Conservation (phyloP, 2,329 filamentous ascomycete species). For the Gyromitra esculenta region DNA sequence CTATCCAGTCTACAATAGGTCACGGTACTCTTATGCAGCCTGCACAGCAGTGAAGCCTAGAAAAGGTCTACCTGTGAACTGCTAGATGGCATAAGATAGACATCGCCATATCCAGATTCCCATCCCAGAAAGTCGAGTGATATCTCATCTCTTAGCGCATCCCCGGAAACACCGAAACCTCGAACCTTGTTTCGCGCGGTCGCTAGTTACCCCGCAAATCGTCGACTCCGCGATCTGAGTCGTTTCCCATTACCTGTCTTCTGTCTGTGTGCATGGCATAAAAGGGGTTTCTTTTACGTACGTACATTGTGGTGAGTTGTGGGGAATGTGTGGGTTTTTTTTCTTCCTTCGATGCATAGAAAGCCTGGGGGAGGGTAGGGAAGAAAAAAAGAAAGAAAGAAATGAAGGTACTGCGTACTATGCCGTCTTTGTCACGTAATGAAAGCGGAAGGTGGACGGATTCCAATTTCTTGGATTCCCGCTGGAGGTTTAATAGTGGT, state of each 20-base stretch:
- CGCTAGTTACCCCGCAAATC: constrained; percentile 27
- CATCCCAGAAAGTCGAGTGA: constrained; percentile 3
- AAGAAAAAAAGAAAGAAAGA: neutral
- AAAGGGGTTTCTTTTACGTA: constrained; percentile 22
- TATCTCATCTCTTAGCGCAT: neutral
- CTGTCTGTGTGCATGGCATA: neutral
- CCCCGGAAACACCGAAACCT: constrained; percentile 9
- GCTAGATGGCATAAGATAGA: neutral
- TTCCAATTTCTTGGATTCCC: neutral
- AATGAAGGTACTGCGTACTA: neutral
- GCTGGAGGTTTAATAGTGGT: neutral
- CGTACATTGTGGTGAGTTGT: neutral
- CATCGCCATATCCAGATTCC: neutral
- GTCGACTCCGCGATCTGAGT: neutral
- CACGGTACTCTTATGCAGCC: neutral
- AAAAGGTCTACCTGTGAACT: neutral
- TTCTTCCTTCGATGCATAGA: constrained; percentile 13
- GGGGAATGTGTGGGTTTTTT: neutral
- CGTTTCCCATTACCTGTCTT: neutral
- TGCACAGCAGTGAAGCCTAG: neutral
- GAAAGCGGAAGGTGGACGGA: neutral
- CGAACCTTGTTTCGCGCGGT: neutral
- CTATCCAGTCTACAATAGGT: neutral
- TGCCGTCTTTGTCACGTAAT: neutral
- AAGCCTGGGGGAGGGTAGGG: neutral